Conservation (phyloP, 2,329 filamentous ascomycete species). For the Canariomyces notabilis region DNA sequence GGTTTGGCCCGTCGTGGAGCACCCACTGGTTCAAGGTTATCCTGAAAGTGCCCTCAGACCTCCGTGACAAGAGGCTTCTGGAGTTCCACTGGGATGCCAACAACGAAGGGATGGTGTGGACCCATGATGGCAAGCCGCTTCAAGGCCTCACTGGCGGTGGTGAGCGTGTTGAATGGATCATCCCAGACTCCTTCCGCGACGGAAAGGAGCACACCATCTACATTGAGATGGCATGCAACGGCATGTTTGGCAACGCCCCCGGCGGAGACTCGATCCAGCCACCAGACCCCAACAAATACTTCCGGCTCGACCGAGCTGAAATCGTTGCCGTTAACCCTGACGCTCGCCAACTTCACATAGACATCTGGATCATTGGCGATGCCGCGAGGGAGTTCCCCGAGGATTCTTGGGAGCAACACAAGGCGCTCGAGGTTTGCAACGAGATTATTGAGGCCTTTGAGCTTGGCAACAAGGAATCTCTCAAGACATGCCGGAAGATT, state of each 20-base stretch:
- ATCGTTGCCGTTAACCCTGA: slow-evolving; percentile 86
- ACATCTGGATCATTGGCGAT: slow-evolving; percentile 95
- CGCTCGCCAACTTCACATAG: slow-evolving; percentile 76
- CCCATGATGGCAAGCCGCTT: slow-evolving; percentile 78
- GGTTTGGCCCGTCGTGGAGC: slow-evolving; percentile 91
- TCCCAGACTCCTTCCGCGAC: slow-evolving; percentile 76
- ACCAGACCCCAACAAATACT: slow-evolving; percentile 79
- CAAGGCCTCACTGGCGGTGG: slow-evolving; percentile 89
- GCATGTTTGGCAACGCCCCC: slow-evolving; percentile 92
- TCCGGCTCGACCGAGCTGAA: slow-evolving; percentile 68
- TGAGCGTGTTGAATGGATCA: slow-evolving; percentile 85
- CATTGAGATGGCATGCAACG: slow-evolving; percentile 97
- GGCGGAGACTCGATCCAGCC: slow-evolving; percentile 84
- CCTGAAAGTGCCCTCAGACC: slow-evolving; percentile 68
- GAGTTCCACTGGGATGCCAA: slow-evolving; percentile 95
- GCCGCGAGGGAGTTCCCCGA: slow-evolving; percentile 85
- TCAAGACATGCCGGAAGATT: slow-evolving; percentile 75
- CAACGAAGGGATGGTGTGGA: slow-evolving; percentile 94
- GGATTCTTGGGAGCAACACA: slow-evolving; percentile 83
- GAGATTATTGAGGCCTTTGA: slow-evolving; percentile 88
- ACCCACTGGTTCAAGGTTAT: slow-evolving; percentile 95
- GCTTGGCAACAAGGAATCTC: slow-evolving; percentile 69
- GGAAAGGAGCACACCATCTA: slow-evolving; percentile 86
- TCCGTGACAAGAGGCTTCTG: slow-evolving; percentile 72
- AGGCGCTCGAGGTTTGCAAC: slow-evolving; percentile 77